Conservation (phyloP, 2,329 filamentous ascomycete genomes). For the Alternaria ventricosa region DNA sequence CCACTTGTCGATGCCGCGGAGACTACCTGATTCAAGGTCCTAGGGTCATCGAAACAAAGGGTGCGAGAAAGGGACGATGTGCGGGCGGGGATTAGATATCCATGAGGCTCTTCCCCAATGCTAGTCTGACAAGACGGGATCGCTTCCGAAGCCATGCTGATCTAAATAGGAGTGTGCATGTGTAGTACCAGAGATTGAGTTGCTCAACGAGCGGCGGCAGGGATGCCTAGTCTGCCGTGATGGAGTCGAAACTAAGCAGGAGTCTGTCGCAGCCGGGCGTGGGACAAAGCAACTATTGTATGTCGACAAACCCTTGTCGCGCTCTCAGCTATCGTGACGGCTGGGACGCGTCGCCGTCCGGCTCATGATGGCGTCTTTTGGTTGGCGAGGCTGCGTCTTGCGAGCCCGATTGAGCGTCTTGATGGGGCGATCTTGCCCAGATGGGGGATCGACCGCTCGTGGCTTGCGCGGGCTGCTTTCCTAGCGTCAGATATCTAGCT, state of each 20-base stretch:
- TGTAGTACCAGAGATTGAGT: slow-evolving; percentile 19
- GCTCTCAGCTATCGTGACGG: slow-evolving; percentile 32
- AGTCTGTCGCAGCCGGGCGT: slow-evolving; percentile 17
- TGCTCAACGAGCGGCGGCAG: slow-evolving; percentile 17
- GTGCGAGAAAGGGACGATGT: slow-evolving; percentile 16
- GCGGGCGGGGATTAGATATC: slow-evolving; percentile 24
- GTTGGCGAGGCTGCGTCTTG: slow-evolving; percentile 35
- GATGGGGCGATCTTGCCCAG: slow-evolving; percentile 21
- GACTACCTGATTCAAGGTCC: neutral
- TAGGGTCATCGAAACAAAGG: neutral
- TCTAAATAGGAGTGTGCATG: slow-evolving; percentile 25
- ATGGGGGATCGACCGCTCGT: slow-evolving; percentile 16
- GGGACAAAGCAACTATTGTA: slow-evolving; percentile 20
- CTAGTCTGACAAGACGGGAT: slow-evolving; percentile 15
- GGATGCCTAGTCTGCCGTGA: slow-evolving; percentile 25
- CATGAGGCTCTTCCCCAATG: slow-evolving; percentile 21
- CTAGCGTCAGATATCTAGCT: slow-evolving; percentile 25
- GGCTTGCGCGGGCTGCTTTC: slow-evolving; percentile 31
- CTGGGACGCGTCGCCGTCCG: slow-evolving; percentile 14
- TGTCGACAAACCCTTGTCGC: slow-evolving; percentile 5
- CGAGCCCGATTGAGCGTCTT: slow-evolving; percentile 20
- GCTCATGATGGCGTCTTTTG: slow-evolving; percentile 32
- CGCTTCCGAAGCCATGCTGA: slow-evolving; percentile 25
- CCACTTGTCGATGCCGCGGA: slow-evolving; percentile 3
- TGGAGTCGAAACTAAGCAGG: slow-evolving; percentile 13